phyloP scores from a whole-genome alignment of 2,329 filamentous ascomycete genomes.

The Aspergillus glaucus region DNA sequence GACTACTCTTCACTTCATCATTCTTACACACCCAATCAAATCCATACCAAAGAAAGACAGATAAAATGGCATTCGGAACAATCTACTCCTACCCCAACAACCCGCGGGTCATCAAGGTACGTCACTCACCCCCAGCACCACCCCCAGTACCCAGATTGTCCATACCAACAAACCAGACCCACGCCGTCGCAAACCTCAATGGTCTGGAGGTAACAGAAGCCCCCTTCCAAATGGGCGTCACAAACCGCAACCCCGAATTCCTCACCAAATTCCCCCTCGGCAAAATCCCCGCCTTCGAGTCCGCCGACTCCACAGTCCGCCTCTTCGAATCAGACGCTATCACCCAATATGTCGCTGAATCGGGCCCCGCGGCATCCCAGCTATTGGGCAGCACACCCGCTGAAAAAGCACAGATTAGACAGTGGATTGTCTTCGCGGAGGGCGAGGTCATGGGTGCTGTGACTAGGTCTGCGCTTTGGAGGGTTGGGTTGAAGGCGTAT shows the following conservation, averaged over 20 bases:
- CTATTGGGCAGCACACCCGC: conserved; percentile 41
- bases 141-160: too few relatives aligned
- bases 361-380: conserved; percentile 41
- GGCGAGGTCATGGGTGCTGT: conserved; percentile 18
- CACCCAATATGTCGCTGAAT: conserved; percentile 40
- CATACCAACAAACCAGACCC: conserved; percentile 13
- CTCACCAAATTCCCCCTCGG: conserved; percentile 48
- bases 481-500: conserved; percentile 13
- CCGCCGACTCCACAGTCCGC: conserved; percentile 40
- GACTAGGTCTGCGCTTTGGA: conserved; percentile 14
- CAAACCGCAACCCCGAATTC: conserved; percentile 43
- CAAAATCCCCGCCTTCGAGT: conserved; percentile 48
- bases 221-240: conserved; percentile 38
- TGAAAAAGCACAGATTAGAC: conserved; percentile 38
- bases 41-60: too few relatives aligned
- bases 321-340: conserved; percentile 46
- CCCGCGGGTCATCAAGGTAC: conserved; percentile 16
- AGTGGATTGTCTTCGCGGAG: conserved; percentile 45
- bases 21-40: too few relatives aligned
- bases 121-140: background rate
- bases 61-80: conserved; percentile 8
- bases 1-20: too few relatives aligned
- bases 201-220: conserved; percentile 16
- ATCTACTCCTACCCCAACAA: conserved; percentile 17
- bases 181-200: conserved; percentile 33